Percentiles rank a stretch among this genome's conserved stretches.
phyloP scores from a whole-genome alignment of 345 rosid species.

The Salix suchowensis region DNA sequence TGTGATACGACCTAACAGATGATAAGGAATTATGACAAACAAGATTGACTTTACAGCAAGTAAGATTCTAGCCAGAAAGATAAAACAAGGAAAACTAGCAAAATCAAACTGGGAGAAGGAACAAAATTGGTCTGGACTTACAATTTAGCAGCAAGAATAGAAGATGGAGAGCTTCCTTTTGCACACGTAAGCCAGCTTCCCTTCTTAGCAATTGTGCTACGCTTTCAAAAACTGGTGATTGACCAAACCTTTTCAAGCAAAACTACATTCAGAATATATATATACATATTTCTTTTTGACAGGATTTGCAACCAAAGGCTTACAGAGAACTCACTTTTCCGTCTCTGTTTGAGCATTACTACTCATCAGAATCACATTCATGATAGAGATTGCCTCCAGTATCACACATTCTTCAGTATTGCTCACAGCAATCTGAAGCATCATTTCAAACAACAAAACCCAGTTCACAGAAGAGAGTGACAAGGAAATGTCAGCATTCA shows the following conservation, averaged over 20 bases:
- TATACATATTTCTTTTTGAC: neutral
- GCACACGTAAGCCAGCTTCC: constrained; percentile 53
- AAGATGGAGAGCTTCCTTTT: constrained; percentile 60
- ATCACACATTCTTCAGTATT: constrained; percentile 49
- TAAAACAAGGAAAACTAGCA: neutral
- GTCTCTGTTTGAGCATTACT: constrained; percentile 52
- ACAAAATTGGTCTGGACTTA: constrained; percentile 25
- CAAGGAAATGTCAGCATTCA: constrained; percentile 18
- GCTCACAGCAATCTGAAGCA: constrained; percentile 44
- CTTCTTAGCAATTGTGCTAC: constrained; percentile 50
- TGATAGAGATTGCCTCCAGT: constrained; percentile 65
- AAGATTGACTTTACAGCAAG: neutral
- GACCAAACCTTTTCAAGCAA: constrained; percentile 47
- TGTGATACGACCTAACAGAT: neutral
- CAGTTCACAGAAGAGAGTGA: constrained; percentile 46
- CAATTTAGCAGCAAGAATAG: constrained; percentile 68
- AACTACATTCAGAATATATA: constrained; percentile 2
- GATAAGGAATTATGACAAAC: neutral
- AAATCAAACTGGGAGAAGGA: constrained; percentile 8
- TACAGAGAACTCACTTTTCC: constrained; percentile 55
- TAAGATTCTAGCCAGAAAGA: neutral
- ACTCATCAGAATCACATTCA: constrained; percentile 68
- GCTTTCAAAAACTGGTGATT: constrained; percentile 39
- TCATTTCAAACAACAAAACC: constrained; percentile 50
- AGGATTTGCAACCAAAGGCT: neutral